Evolutionary conservation across 495 filamentous ascomycete species (phyloP).

Genomic region (Penicillium tannophilum): DNA sequence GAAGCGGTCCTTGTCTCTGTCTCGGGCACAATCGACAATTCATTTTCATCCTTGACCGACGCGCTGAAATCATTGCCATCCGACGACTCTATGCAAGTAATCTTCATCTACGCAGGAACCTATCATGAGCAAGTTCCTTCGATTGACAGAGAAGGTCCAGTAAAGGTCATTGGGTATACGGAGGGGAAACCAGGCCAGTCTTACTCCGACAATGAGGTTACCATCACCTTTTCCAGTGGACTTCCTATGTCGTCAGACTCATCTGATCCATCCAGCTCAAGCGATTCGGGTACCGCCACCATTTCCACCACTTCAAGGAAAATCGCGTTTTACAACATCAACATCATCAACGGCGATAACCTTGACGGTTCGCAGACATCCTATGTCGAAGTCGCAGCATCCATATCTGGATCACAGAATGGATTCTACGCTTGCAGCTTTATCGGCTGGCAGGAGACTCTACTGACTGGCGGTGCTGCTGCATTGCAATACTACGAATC

Average conservation of each 20-base stretch:
- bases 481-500: conserved; percentile 8
- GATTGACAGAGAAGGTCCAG: conserved; percentile 1
- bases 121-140: conserved; percentile 5
- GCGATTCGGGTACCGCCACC: background rate
- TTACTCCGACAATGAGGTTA: conserved; percentile 4
- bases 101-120: conserved; percentile 8
- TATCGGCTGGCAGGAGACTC: conserved; percentile 3
- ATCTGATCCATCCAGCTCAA: background rate
- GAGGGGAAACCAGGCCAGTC: background rate
- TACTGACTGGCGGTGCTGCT: background rate
- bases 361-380: conserved; percentile 4
- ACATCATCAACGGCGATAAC: conserved; percentile 4
- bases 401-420: background rate
- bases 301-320: background rate
- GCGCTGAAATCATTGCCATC: conserved; percentile 1
- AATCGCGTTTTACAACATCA: conserved; percentile 5
- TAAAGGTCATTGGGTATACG: conserved; percentile 3
- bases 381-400: background rate
- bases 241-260: background rate
- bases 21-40: background rate
- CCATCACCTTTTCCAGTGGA: conserved; percentile 1
- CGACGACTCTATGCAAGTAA: background rate
- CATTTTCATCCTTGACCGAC: background rate
- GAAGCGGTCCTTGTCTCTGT: conserved; percentile 3
- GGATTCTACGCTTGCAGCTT: conserved; percentile 7